These are phyloP conservation scores for Drechslerella coelobrocha DNA, from an alignment of 2,329 filamentous ascomycete species.

Conservation along the genomic window DNA sequence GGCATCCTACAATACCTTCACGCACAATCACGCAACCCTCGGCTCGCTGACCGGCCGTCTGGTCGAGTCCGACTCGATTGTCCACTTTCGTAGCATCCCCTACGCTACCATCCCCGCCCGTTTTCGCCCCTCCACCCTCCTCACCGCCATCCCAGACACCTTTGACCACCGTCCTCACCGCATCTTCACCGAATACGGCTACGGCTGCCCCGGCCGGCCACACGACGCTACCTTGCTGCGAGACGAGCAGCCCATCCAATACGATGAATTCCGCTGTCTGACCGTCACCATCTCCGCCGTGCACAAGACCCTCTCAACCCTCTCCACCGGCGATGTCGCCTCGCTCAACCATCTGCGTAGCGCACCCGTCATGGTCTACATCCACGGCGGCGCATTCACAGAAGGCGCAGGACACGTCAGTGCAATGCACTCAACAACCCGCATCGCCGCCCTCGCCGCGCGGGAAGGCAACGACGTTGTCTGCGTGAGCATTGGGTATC, in stretches of 20 bases:
- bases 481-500: conserved; percentile 31
- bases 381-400: conserved; percentile 42
- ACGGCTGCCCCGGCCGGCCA: conserved; percentile 35
- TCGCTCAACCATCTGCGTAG: conserved; percentile 24
- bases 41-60: conserved; percentile 38
- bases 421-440: conserved; percentile 27
- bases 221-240: conserved; percentile 27
- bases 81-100: conserved; percentile 43
- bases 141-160: conserved; percentile 26
- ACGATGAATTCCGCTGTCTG: conserved; percentile 46
- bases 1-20: conserved; percentile 21
- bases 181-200: conserved; percentile 46
- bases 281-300: conserved; percentile 37
- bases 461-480: conserved; percentile 15
- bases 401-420: conserved; percentile 41
- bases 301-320: conserved; percentile 7
- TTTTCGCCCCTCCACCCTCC: conserved; percentile 34
- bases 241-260: conserved; percentile 20
- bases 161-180: conserved; percentile 44
- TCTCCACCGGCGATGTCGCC: conserved; percentile 12
- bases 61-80: conserved; percentile 29
- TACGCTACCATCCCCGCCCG: conserved; percentile 44
- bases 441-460: conserved; percentile 22
- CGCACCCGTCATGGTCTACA: conserved; percentile 21
- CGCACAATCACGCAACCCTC: conserved; percentile 24